Base-by-base conservation (phyloP, 2,329 filamentous ascomycete species). In the Dothiorella sarmentorum region DNA sequence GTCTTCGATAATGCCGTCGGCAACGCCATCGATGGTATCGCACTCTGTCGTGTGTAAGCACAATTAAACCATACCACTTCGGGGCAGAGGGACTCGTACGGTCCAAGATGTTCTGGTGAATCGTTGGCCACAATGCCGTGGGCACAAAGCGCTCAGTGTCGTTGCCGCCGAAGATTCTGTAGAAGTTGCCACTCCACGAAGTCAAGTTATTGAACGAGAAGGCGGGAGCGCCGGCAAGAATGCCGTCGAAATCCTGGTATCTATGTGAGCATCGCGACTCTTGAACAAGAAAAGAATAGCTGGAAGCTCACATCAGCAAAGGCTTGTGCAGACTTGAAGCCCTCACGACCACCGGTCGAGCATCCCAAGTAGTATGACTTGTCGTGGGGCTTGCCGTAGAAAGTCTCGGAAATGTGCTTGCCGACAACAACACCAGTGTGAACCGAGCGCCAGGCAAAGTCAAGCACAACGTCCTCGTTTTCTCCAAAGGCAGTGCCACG, bases 1-100 rank as follows among this genome's bases (percentile, higher is more conserved):
- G 62, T 78, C 75, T 63, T 79, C 77, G 27, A 81, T 67, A 56
- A 81, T 75, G 7, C 77, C 77, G 64, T 83, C 80, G 9, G 68
- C 65, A 11, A 75, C 73, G 17, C 78, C 77, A 62, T 82, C 80
- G 6, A 80, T 67, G 3, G 64, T 64, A 62, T 82, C 80, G 64
- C 80, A 83, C 64, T 82, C 10, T 35, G 29, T 9, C 4, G 20
- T 24, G 6, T 9, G 26, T 13, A 13, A n/a, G 18, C 4, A 26
- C 11, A 11, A 29, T 15, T 17, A 15, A 17, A 18, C 18, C 15
- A 27, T 15, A n/a, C 10, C n/a, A 31, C 4, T 15, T 4, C 4
- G n/a, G 26, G 15, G 11, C 27, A 3, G 17, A 9, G 45, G 74
- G 29, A 83, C 77, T 51, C 3, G 43, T 20, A 20, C 27, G 79